Evolutionary conservation across 371 early-diverging fungal genomes (phyloP), one percentile per base, ranked within the genome.

Genomic region (Mortierella sp.): DNA sequence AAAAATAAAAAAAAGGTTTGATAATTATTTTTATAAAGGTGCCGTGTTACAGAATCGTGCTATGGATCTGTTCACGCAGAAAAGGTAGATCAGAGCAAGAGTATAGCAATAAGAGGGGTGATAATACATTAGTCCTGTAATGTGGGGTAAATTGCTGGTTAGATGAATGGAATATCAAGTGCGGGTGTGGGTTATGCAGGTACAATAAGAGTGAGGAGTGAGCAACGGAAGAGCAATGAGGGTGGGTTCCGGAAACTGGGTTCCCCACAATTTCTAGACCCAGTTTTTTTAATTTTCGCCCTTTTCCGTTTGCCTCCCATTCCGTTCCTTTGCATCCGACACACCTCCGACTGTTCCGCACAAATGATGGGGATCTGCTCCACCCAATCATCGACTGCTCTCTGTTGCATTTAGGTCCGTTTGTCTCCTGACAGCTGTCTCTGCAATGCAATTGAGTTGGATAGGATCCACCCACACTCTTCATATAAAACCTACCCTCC

Each of bases 401-500:
- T 28, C 30, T 12, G 10, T 26, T 26, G 28, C 24, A 10, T 26
- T 55, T 18, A 20, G 20, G 35, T 6, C 52, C 24, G n/a, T 52
- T 52, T 52, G 8, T 52, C 52, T 24, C 55, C 55, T 43, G 62
- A 60, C 62, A 40, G 1, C 39, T 16, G 20, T 6, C 14, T 62
- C 22, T 24, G 14, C 60, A 20, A 60, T 37, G 26, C 62, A 62
- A 45, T 62, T 62, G 45, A 20, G 40, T 61, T 61, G 24, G 1
- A n/a, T 8, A n/a, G 43, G 39, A 55, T 55, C 24, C 62, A 49
- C 5, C 39, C 51, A 18, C 14, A 30, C 2, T 24, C 28, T 3
- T 32, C 37, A 54, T 65, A 65, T 65, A 65, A 65, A 65, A 65
- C 22, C 54, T 45, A 45, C 2, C 30, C 37, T 22, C 65, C 43